A percentile compares a stretch with the other conserved stretches of the same genome.
Evolutionary conservation across 371 early-diverging fungal genomes (phyloP).

Genomic region (Mortierella sp.): DNA sequence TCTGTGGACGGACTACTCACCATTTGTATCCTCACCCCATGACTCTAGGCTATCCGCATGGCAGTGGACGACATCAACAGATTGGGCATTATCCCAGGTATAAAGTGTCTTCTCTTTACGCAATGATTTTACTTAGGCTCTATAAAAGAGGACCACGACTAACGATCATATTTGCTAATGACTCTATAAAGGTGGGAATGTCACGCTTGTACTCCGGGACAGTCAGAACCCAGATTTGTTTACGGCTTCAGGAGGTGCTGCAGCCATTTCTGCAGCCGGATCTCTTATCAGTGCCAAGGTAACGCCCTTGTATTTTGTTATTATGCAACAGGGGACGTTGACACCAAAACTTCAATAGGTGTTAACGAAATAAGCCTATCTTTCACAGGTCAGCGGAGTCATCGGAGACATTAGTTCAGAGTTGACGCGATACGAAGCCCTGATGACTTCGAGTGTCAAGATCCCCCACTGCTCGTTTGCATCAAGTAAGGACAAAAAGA

Average conservation of each 20-base stretch:
- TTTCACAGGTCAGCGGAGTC: constrained; percentile 62
- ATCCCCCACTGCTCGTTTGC: constrained; percentile 72
- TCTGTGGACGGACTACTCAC: background rate
- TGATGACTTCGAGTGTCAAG: constrained; percentile 67
- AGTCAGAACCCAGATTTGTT: constrained; percentile 27
- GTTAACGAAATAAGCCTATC: background rate
- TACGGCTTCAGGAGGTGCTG: constrained; percentile 30
- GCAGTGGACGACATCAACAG: constrained; percentile 38
- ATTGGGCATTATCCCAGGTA: constrained; percentile 41
- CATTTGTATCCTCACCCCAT: background rate
- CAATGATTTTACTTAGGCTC: background rate
- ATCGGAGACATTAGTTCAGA: constrained; percentile 71
- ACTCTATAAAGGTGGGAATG: constrained; percentile 20
- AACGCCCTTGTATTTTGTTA: background rate
- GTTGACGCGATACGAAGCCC: constrained; percentile 67
- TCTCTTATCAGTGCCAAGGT: constrained; percentile 25
- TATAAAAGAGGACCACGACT: background rate
- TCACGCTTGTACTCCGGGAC: constrained; percentile 40
- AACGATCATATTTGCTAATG: background rate
- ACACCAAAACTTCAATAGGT: background rate
- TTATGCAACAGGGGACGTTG: background rate
- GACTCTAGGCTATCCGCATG: constrained; percentile 27
- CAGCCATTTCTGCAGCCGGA: constrained; percentile 34
- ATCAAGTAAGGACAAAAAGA: constrained; percentile 39
- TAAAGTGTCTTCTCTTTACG: background rate